Base-by-base conservation (phyloP, 495 filamentous ascomycete species). In the Chlorociboria aeruginascens region DNA sequence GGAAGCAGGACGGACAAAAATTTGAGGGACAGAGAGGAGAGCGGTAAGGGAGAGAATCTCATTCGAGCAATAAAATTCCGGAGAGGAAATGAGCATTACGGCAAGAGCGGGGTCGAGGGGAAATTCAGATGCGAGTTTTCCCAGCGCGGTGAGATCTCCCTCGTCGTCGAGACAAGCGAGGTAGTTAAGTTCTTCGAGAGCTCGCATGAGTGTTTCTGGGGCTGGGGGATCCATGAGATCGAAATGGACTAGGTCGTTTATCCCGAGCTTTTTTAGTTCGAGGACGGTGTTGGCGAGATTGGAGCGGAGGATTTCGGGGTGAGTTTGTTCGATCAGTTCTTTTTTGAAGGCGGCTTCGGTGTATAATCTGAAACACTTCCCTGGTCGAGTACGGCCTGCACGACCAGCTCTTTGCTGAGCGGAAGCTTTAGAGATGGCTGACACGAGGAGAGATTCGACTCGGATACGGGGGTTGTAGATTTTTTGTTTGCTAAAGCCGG, bases 401-500 rank as follows among this genome's bases (percentile, higher is more conserved):
- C 92, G 87, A 82, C 92, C 92, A 55, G 93, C 93, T 66, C 93
- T 74, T 66, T 99, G 93, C 55, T 96, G 89, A 0, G 93, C 93
- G n/a, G 92, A 97, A 10, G 93, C 93, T 66, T 94, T 95, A 31
- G 90, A 96, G 45, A 97, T 97, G 4, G 93, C 85, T 10, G 93
- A 95, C 6, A 99, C 89, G 6, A 99, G 70, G 1, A 99, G 71
- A 0, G 93, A 97, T 64, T 99, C 93, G 35, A 97, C 89, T 60
- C 93, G 84, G 47, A 95, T 86, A 45, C 93, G 81, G 20, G 93
- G 90, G 60, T 97, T 95, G 74, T 97, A 99, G 52, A 99, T 89
- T 67, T 99, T 99, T 63, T 99, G 93, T 72, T 99, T 99, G 63
- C 86, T 94, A 69, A 99, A 99, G 16, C 93, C 93, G 7, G 93